Base-by-base conservation (phyloP, 352 stramenopile genomes). In the Phytophthora pisi region DNA sequence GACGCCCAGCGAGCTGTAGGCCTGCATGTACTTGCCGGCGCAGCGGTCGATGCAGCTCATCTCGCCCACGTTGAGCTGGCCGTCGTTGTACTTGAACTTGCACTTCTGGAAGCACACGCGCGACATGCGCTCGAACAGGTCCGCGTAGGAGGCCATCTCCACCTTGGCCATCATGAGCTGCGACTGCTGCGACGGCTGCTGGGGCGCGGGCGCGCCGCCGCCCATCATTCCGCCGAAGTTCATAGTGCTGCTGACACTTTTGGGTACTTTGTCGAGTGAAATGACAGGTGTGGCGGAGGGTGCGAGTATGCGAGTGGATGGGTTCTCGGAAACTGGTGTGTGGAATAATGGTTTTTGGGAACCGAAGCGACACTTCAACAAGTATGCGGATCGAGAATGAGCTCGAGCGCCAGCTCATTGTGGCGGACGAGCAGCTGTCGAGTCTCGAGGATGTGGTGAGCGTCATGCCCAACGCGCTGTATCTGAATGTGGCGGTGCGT, bases 11-110 rank as follows among this genome's bases (percentile, higher is more conserved):
- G 95, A 89, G 72, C 97, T 95, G 72, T 99, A 97, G 30, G 94
- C 84, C 74, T 99, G 93, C 81, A 99, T 95, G 84, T 99, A 99
- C 81, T 99, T 99, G 61, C 92, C 86, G 31, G 98, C 93, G 75
- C 97, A 99, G 68, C 97, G 92, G 86, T 99, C 97, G 62, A 98
- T 97, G 82, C 97, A 99, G 75, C 84, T 98, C 96, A 99, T 99
- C 86, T 99, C 97, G 68, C 96, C 97, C 30, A 99, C 86, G 57
- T 97, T 97, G 8, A 99, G 82, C 73, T 99, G 96, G 52, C 90
- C 86, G 74, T 99, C 97, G 53, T 95, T 96, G 81, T 98, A 98
- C 79, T 97, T 98, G 64, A 95, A 92, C 64, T 98, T 92, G 87
- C 93, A 98, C 75, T 98, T 98, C 73, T 97, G 89, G 82, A 97